Conservation (phyloP, 108 stramenopile genomes). For the Nannochloropsis salina region DNA sequence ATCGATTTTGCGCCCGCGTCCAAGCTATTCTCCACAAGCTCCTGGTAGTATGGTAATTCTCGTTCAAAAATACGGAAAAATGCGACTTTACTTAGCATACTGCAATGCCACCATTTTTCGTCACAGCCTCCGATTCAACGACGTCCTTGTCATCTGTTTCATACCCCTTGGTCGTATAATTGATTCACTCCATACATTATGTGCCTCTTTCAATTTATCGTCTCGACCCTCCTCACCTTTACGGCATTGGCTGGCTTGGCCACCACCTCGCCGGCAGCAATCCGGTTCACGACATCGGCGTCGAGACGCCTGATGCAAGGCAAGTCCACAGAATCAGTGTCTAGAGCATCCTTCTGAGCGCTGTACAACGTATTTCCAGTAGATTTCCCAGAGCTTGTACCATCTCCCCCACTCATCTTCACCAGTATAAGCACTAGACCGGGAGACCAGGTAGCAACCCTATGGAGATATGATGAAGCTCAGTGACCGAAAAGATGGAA, state of each 20-base stretch:
- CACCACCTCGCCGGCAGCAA: slow-evolving; percentile 98
- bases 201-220: background rate
- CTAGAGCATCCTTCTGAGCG: too few relatives aligned
- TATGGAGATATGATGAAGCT: too few relatives aligned
- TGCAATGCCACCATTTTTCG: background rate
- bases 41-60: slow-evolving; percentile 28
- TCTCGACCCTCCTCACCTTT: slow-evolving; percentile 56
- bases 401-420: too few relatives aligned
- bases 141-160: background rate
- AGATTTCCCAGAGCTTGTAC: too few relatives aligned
- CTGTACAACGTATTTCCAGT: too few relatives aligned
- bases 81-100: too few relatives aligned
- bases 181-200: background rate
- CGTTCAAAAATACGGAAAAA: too few relatives aligned
- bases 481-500: too few relatives aligned
- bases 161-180: background rate
- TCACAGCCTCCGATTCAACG: background rate
- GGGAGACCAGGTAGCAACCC: too few relatives aligned
- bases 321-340: background rate
- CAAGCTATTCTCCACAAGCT: slow-evolving; percentile 90
- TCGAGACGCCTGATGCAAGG: slow-evolving; percentile 64
- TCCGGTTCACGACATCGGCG: slow-evolving; percentile 78
- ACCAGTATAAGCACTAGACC: too few relatives aligned
- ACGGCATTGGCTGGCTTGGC: slow-evolving; percentile 83
- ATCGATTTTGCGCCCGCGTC: slow-evolving; percentile 72